phyloP scores from a whole-genome alignment of 768 basidiomycete species.

The Trametes sanguinea region DNA sequence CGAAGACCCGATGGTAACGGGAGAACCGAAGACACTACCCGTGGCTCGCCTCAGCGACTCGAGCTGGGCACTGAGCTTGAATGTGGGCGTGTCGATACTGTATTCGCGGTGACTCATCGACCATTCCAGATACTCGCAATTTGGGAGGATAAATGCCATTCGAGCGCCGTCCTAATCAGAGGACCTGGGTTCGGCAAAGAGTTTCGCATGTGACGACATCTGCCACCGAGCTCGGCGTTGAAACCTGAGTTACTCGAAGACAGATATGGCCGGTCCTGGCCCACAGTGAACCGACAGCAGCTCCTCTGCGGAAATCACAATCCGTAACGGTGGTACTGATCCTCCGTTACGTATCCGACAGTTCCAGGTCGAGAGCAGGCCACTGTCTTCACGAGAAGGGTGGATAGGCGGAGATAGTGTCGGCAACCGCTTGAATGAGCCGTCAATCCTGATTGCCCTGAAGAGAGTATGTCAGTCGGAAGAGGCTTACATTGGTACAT shows the following conservation, averaged over 20 bases:
- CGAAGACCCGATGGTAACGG: no score
- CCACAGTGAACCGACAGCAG: background rate
- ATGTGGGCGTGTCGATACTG: background rate
- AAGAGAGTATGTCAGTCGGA: no score
- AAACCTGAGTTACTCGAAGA: background rate
- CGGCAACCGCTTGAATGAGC: no score
- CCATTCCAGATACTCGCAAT: background rate
- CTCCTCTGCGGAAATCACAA: no score
- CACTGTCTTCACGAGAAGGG: no score
- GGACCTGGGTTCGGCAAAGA: background rate
- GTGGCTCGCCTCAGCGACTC: background rate
- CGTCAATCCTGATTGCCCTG: no score
- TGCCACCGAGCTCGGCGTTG: conserved; percentile 13
- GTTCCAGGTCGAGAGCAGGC: no score
- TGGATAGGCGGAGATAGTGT: no score
- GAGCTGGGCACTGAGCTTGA: background rate
- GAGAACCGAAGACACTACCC: background rate
- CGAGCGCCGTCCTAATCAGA: conserved; percentile 14
- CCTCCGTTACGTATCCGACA: no score
- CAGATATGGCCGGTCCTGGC: conserved; percentile 1
- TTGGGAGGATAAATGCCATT: background rate
- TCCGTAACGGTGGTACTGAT: no score
- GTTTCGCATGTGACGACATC: conserved; percentile 11
- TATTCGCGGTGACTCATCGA: background rate
- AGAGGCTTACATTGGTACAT: no score